Percentiles rank a stretch among this genome's conserved stretches.
Evolutionary conservation across 2,329 filamentous ascomycete genomes (phyloP).

Genomic region (Fusarium longipes): DNA sequence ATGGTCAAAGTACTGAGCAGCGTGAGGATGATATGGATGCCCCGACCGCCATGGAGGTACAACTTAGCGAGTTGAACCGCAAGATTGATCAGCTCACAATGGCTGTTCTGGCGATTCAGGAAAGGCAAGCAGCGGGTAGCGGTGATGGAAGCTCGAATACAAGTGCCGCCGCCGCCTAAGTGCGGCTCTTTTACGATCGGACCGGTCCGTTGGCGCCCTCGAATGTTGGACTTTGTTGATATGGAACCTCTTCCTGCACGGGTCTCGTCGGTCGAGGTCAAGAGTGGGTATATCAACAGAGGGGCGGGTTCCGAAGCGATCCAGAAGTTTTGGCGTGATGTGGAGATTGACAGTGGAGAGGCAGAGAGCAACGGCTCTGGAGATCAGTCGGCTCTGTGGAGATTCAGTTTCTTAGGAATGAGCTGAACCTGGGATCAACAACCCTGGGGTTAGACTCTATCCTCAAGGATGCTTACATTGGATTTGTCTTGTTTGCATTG

Average conservation of each 20-base stretch:
- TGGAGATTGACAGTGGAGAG: slow-evolving; percentile 25
- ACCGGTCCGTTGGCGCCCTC: slow-evolving; percentile 10
- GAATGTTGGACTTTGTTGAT: background rate
- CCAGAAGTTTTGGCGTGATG: slow-evolving; percentile 20
- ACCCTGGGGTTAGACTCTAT: background rate
- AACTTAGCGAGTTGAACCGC: slow-evolving; percentile 64
- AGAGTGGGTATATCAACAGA: slow-evolving; percentile 20
- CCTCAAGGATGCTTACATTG: background rate
- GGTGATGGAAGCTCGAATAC: slow-evolving; percentile 14
- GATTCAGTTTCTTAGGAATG: slow-evolving; percentile 7
- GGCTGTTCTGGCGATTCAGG: slow-evolving; percentile 63
- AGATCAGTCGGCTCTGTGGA: slow-evolving; percentile 19
- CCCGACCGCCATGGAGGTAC: slow-evolving; percentile 59
- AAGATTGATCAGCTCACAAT: slow-evolving; percentile 71
- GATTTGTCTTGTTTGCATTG: background rate
- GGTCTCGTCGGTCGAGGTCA: slow-evolving; percentile 35
- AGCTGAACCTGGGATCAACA: slow-evolving; percentile 5
- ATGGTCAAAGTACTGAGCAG: slow-evolving; percentile 25
- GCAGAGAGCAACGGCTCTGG: slow-evolving; percentile 36
- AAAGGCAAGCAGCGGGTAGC: slow-evolving; percentile 41
- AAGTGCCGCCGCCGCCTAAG: slow-evolving; percentile 22
- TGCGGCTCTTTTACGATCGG: slow-evolving; percentile 12
- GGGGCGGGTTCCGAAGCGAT: slow-evolving; percentile 20
- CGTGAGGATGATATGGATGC: slow-evolving; percentile 54
- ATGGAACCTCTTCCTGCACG: slow-evolving; percentile 4